Percentiles rank a stretch among this genome's conserved stretches.
These are phyloP conservation scores for Nitzschia putrida DNA, from an alignment of 108 stramenopile genomes.

Conservation along the genomic window DNA sequence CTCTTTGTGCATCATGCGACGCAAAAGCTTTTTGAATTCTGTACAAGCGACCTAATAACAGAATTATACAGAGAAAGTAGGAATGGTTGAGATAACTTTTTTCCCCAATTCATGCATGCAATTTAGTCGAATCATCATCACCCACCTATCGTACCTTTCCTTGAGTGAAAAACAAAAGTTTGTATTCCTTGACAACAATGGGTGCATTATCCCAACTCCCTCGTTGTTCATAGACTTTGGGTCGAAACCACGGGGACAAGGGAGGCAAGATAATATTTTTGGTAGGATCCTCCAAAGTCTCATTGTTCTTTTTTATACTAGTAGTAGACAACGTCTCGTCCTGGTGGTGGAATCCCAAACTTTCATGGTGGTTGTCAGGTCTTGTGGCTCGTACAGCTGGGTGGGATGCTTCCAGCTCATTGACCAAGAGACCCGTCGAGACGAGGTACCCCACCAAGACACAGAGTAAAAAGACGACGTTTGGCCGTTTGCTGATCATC, in stretches of 20 bases:
- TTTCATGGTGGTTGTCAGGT: too few species aligned
- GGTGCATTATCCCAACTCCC: conserved; percentile 43
- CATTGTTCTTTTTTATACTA: too few species aligned
- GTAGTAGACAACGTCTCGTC: too few species aligned
- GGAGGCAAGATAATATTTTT: too few species aligned
- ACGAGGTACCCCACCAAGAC: too few species aligned
- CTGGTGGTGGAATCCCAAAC: too few species aligned
- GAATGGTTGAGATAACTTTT: conserved; percentile 1
- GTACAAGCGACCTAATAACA: conserved; percentile 28
- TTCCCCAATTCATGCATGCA: neutral
- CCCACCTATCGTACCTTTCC: conserved; percentile 33
- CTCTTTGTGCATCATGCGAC: conserved; percentile 49
- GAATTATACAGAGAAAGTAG: neutral
- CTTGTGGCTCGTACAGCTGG: too few species aligned
- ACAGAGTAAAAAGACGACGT: too few species aligned
- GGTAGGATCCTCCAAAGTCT: too few species aligned
- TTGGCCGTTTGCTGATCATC: too few species aligned
- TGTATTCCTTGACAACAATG: conserved; percentile 51
- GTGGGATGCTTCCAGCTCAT: too few species aligned
- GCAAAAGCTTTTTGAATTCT: conserved; percentile 48
- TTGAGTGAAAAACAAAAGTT: conserved; percentile 50
- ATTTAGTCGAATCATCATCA: neutral
- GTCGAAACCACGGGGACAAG: neutral
- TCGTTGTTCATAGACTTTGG: conserved; percentile 7
- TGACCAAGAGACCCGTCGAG: too few species aligned